phyloP scores from a whole-genome alignment of 768 basidiomycete species.

The Wakefieldia striispora region DNA sequence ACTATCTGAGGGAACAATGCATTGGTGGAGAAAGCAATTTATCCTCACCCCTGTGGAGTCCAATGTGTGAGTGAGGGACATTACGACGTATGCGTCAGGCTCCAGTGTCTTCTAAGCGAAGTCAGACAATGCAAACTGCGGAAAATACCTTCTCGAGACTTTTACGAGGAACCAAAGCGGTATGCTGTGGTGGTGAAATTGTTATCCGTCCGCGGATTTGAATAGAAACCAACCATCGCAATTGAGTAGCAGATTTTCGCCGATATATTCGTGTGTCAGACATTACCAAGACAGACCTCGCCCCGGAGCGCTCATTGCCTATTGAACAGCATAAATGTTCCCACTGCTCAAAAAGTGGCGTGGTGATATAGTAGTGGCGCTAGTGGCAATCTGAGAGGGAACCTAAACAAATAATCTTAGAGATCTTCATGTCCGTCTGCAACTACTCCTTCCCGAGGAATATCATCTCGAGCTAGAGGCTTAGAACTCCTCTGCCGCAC shows the following conservation, averaged over 20 bases:
- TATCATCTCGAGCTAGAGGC: conserved; percentile 1
- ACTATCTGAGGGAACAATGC: conserved; percentile 18
- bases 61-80: conserved; percentile 10
- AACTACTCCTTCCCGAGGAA: conserved; percentile 23
- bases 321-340: background rate
- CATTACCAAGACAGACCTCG: conserved; percentile 2
- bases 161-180: conserved; percentile 2
- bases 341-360: background rate
- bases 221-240: background rate
- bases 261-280: background rate
- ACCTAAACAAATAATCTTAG: conserved; percentile 4
- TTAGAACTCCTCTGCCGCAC: conserved; percentile 36
- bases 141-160: background rate
- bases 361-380: background rate
- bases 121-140: conserved; percentile 13
- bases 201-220: background rate
- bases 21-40: conserved; percentile 4
- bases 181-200: conserved; percentile 5
- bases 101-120: background rate
- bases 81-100: conserved; percentile 5
- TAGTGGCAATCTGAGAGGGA: background rate
- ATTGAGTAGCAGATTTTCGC: background rate
- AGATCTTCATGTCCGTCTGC: conserved; percentile 38
- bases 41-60: conserved; percentile 5
- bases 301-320: background rate